Conservation (phyloP, 805 yeast species). For the Yamadazyma tumulicola region DNA sequence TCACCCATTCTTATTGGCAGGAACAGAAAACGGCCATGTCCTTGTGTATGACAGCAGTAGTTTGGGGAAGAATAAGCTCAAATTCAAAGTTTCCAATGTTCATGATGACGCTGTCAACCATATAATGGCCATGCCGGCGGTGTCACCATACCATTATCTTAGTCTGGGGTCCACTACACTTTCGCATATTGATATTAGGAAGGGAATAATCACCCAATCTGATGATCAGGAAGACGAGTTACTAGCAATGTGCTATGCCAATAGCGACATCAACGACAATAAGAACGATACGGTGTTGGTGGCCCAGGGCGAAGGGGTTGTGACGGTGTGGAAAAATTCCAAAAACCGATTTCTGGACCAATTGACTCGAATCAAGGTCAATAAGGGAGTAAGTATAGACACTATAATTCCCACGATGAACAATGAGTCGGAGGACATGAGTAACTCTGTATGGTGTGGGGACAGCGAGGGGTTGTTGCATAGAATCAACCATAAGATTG, state of each 20-base stretch:
- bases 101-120: constrained; percentile 80
- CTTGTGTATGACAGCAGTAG: constrained; percentile 58
- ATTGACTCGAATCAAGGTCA: constrained; percentile 66
- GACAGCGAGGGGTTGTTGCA: constrained; percentile 71
- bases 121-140: constrained; percentile 64
- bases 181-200: constrained; percentile 73
- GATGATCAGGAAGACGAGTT: constrained; percentile 95
- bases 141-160: constrained; percentile 74
- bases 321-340: constrained; percentile 80
- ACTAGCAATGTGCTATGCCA: constrained; percentile 64
- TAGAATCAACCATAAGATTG: constrained; percentile 60
- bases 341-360: constrained; percentile 74
- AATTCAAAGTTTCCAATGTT: constrained; percentile 47
- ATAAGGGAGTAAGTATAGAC: constrained; percentile 71
- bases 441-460: constrained; percentile 68
- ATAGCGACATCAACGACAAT: constrained; percentile 45
- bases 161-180: constrained; percentile 81
- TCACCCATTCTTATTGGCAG: constrained; percentile 50
- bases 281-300: constrained; percentile 65
- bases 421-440: constrained; percentile 42
- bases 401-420: constrained; percentile 58
- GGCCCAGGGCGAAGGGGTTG: constrained; percentile 88
- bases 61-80: constrained; percentile 36
- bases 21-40: constrained; percentile 70
- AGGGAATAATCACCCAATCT: constrained; percentile 59